Percentiles rank a stretch among this genome's conserved stretches.
phyloP scores from a whole-genome alignment of 257 asterid genomes.

The Solanum stenotomum region DNA sequence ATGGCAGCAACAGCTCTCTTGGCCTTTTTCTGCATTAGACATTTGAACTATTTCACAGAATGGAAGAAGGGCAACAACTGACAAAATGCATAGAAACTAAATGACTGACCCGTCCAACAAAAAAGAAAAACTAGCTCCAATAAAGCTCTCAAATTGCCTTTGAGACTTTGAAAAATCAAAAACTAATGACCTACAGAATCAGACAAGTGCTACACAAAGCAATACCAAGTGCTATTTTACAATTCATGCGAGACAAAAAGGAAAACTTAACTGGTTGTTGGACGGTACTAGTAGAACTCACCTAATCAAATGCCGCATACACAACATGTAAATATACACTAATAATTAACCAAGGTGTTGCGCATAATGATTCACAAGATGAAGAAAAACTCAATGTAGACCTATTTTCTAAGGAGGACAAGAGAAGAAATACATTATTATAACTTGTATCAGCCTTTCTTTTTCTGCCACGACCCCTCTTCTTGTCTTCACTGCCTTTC shows the following conservation, averaged over 20 bases:
- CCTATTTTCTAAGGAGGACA: background rate
- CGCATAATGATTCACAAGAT: background rate
- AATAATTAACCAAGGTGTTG: background rate
- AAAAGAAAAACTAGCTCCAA: background rate
- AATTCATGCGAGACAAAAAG: background rate
- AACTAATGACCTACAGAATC: background rate
- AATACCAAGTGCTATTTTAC: background rate
- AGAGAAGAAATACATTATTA: constrained; percentile 38
- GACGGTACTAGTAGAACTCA: background rate
- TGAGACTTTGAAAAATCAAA: background rate
- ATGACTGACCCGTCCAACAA: background rate
- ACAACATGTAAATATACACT: background rate
- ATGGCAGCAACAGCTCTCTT: constrained; percentile 94
- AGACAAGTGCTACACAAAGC: background rate
- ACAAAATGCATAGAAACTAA: background rate
- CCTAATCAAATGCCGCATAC: background rate
- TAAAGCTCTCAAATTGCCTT: background rate
- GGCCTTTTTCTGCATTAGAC: constrained; percentile 49
- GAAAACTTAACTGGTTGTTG: background rate
- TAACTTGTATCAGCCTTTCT: constrained; percentile 48
- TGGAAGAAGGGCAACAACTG: background rate
- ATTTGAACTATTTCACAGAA: background rate
- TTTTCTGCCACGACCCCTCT: constrained; percentile 64
- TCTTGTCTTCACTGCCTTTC: constrained; percentile 26
- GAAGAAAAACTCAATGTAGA: background rate